Evolutionary conservation across 1,284 basidiomycete species (phyloP).

Genomic region (Leccinum fallax): DNA sequence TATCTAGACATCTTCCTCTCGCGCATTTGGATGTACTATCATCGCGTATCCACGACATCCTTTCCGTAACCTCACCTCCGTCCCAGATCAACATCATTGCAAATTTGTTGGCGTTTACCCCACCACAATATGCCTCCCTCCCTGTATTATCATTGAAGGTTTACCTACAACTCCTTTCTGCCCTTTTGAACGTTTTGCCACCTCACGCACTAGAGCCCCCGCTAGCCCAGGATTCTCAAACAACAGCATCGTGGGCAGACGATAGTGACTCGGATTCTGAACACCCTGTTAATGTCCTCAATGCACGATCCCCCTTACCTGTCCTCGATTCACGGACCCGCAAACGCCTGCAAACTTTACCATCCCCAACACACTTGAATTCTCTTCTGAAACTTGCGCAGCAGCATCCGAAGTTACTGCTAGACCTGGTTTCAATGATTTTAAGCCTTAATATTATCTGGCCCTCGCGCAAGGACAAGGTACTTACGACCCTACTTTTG

Average conservation of each 20-base stretch:
- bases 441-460: slow-evolving; percentile 58
- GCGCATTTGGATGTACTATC: slow-evolving; percentile 37
- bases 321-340: slow-evolving; percentile 56
- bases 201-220: slow-evolving; percentile 51
- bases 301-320: slow-evolving; percentile 39
- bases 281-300: slow-evolving; percentile 39
- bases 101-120: slow-evolving; percentile 63
- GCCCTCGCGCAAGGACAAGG: slow-evolving; percentile 56
- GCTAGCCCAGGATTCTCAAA: slow-evolving; percentile 24
- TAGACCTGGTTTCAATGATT: slow-evolving; percentile 52
- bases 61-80: slow-evolving; percentile 26
- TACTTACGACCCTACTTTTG: slow-evolving; percentile 52
- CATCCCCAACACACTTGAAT: slow-evolving; percentile 51
- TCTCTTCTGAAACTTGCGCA: slow-evolving; percentile 47
- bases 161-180: slow-evolving; percentile 57
- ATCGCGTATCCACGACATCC: slow-evolving; percentile 26
- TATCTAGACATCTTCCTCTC: slow-evolving; percentile 51
- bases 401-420: slow-evolving; percentile 40
- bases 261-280: slow-evolving; percentile 39
- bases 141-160: slow-evolving; percentile 47
- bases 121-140: slow-evolving; percentile 54
- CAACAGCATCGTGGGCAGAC: slow-evolving; percentile 28
- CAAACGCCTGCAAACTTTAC: slow-evolving; percentile 55
- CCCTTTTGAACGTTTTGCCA: slow-evolving; percentile 58
- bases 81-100: slow-evolving; percentile 61